Percentiles rank a stretch among this genome's conserved stretches.
phyloP scores from a whole-genome alignment of 202 grass and related monocot genomes.

The Zoysia matrella region DNA sequence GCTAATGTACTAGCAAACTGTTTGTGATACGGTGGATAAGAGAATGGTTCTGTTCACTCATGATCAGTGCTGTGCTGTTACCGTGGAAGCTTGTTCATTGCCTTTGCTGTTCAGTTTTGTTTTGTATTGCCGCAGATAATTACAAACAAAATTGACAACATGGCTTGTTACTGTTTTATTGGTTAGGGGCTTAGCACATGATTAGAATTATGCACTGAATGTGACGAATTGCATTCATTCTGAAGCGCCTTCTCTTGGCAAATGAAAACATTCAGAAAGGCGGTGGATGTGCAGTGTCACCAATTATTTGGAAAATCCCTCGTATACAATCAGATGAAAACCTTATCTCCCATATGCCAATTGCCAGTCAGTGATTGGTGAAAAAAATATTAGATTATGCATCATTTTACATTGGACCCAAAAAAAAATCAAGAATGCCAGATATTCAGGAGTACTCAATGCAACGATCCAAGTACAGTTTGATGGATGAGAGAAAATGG shows the following conservation, averaged over 20 bases:
- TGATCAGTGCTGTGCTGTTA: slow-evolving; percentile 20
- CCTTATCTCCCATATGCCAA: neutral
- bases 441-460: neutral
- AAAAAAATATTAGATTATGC: neutral
- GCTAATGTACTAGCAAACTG: neutral
- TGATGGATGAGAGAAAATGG: neutral
- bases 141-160: too few species aligned
- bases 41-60: neutral
- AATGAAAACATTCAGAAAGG: neutral
- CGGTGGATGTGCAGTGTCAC: too few species aligned
- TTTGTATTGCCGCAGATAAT: neutral
- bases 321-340: neutral
- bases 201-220: neutral
- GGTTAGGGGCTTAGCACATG: neutral
- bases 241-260: neutral
- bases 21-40: slow-evolving; percentile 22
- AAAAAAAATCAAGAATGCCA: neutral
- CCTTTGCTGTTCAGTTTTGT: neutral
- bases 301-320: neutral
- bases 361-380: neutral
- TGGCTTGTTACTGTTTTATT: too few species aligned
- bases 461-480: neutral
- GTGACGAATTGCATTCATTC: neutral
- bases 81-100: neutral
- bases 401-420: neutral